Evolutionary conservation across 768 basidiomycete species (phyloP).

Genomic region (Lactarius sp.): DNA sequence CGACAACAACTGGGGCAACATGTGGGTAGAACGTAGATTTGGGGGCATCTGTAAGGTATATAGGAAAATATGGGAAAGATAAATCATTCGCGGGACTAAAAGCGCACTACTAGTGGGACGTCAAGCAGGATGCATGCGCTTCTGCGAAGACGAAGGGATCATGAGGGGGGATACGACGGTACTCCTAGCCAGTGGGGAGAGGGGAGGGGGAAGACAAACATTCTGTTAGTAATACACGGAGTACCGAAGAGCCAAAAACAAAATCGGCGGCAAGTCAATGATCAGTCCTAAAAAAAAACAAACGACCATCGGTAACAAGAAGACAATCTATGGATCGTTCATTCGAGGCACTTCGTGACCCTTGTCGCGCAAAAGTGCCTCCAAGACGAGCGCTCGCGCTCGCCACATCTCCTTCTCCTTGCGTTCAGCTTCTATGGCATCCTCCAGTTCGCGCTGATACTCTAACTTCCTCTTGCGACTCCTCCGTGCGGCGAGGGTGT

Average conservation of each 20-base stretch:
- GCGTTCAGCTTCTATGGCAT: constrained; percentile 46
- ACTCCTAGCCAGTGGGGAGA: constrained; percentile 47
- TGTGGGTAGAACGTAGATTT: neutral
- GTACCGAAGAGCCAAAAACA: constrained; percentile 39
- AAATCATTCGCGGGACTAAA: constrained; percentile 14
- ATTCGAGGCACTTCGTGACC: constrained; percentile 55
- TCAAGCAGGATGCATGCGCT: constrained; percentile 8
- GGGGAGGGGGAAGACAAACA: constrained; percentile 5
- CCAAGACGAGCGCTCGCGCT: constrained; percentile 43
- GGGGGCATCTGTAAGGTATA: constrained; percentile 7
- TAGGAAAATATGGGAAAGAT: constrained; percentile 6
- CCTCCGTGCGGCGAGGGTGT: constrained; percentile 80
- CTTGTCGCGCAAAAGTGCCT: constrained; percentile 52
- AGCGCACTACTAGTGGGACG: constrained; percentile 20
- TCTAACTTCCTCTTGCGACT: constrained; percentile 70
- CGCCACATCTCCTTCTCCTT: constrained; percentile 62
- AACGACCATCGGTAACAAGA: neutral
- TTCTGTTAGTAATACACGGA: constrained; percentile 31
- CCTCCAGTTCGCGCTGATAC: constrained; percentile 63
- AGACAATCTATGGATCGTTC: constrained; percentile 28
- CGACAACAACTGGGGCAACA: neutral
- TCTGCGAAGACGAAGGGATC: neutral
- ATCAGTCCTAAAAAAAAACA: constrained; percentile 11
- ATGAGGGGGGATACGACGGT: constrained; percentile 46
- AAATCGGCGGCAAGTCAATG: constrained; percentile 24